These are phyloP conservation scores for Lactifluus piperatus DNA, from an alignment of 768 basidiomycete species.

Conservation along the genomic window DNA sequence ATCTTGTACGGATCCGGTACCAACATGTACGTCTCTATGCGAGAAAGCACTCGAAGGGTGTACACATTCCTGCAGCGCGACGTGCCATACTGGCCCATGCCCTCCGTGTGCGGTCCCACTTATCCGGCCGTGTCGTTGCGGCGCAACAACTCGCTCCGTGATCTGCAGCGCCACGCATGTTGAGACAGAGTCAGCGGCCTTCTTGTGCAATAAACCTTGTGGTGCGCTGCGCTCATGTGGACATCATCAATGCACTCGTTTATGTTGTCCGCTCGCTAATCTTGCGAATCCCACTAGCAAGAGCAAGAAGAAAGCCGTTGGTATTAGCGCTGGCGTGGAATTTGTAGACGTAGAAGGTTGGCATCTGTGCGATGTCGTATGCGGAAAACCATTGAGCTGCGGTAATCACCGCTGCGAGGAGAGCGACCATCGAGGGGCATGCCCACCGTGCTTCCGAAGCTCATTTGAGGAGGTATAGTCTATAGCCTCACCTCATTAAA, in stretches of 20 bases:
- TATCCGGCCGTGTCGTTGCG: slow-evolving; percentile 81
- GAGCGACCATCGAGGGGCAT: slow-evolving; percentile 75
- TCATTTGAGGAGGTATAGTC: slow-evolving; percentile 80
- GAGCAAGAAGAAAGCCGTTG: slow-evolving; percentile 45
- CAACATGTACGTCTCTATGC: slow-evolving; percentile 68
- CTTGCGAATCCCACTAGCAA: slow-evolving; percentile 44
- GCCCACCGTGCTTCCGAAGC: slow-evolving; percentile 77
- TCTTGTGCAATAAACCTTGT: slow-evolving; percentile 78
- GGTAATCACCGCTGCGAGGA: slow-evolving; percentile 75
- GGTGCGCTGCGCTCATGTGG: slow-evolving; percentile 74
- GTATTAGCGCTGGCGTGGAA: slow-evolving; percentile 26
- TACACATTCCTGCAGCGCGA: slow-evolving; percentile 58
- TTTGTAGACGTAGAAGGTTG: slow-evolving; percentile 57
- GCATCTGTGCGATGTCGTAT: slow-evolving; percentile 80
- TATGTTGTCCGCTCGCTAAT: slow-evolving; percentile 85
- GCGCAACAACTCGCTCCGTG: slow-evolving; percentile 48
- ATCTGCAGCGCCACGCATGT: slow-evolving; percentile 43
- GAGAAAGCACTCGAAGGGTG: slow-evolving; percentile 56
- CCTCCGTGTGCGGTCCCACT: slow-evolving; percentile 68
- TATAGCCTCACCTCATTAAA: neutral
- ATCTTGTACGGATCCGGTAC: slow-evolving; percentile 67
- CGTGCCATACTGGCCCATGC: slow-evolving; percentile 75
- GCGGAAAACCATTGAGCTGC: slow-evolving; percentile 62
- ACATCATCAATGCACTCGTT: slow-evolving; percentile 71
- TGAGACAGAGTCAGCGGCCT: slow-evolving; percentile 36